Conservation (phyloP, 306 rosid genomes). For the Styphnolobium japonicum region DNA sequence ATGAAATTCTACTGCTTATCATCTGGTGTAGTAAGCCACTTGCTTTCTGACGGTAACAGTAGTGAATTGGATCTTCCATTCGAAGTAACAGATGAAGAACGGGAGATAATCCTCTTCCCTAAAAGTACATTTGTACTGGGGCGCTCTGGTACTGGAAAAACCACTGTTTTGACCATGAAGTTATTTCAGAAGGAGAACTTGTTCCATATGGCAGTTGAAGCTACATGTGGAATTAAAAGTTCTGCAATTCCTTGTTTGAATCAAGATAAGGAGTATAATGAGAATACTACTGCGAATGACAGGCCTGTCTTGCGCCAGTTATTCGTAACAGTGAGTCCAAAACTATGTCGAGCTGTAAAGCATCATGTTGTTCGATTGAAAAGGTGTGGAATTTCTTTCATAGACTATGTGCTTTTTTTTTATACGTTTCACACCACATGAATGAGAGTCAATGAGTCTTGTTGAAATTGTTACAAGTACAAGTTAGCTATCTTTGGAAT, state of each 20-base stretch:
- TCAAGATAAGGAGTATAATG: neutral
- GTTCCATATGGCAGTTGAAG: conserved; percentile 40
- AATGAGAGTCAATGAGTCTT: neutral
- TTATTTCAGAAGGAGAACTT: conserved; percentile 54
- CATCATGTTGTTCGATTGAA: conserved; percentile 60
- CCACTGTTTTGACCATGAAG: conserved; percentile 81
- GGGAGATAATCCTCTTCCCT: conserved; percentile 52
- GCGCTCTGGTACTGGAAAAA: conserved; percentile 91
- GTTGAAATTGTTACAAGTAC: neutral
- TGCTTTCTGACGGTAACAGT: conserved; percentile 53
- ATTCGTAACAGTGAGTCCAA: conserved; percentile 82
- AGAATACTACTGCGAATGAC: conserved; percentile 19
- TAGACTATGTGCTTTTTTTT: neutral
- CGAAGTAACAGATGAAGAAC: conserved; percentile 71
- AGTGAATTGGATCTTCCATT: conserved; percentile 70
- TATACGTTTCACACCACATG: neutral
- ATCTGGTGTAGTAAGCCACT: conserved; percentile 48
- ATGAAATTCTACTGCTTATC: conserved; percentile 79
- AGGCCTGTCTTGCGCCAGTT: conserved; percentile 49
- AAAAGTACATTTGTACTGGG: conserved; percentile 70
- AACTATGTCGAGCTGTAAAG: conserved; percentile 67
- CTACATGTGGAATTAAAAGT: neutral
- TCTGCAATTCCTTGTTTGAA: conserved; percentile 22
- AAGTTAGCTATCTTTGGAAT: neutral
- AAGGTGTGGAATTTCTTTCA: conserved; percentile 43